Evolutionary conservation across 805 yeast species (phyloP).

Genomic region (Hanseniaspora guilliermondii): DNA sequence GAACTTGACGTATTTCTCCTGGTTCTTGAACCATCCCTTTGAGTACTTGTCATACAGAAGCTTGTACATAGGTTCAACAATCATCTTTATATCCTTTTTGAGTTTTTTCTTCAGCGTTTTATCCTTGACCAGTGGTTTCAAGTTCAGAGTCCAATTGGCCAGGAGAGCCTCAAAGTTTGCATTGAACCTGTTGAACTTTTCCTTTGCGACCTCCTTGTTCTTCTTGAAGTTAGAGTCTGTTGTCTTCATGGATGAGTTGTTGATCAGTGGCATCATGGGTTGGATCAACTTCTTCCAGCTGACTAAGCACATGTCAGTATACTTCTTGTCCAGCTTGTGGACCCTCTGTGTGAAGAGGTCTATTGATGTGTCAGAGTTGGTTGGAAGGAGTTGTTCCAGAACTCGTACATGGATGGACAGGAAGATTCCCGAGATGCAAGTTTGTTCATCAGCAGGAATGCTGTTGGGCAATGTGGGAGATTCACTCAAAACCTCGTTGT

Average conservation of each 20-base stretch:
- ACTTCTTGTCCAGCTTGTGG: slow-evolving; percentile 58
- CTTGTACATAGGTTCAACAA: slow-evolving; percentile 72
- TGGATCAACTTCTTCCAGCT: slow-evolving; percentile 76
- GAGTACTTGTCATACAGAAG: slow-evolving; percentile 60
- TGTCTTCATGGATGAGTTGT: slow-evolving; percentile 46
- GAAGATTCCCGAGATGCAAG: slow-evolving; percentile 49
- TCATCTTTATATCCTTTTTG: slow-evolving; percentile 53
- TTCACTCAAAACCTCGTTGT: slow-evolving; percentile 1
- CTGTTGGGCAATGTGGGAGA: neutral
- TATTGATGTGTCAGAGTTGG: slow-evolving; percentile 42
- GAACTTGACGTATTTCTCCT: slow-evolving; percentile 28
- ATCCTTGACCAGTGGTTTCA: slow-evolving; percentile 53
- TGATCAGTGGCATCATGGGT: slow-evolving; percentile 21
- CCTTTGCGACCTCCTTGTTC: slow-evolving; percentile 72
- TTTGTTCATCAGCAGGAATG: slow-evolving; percentile 20
- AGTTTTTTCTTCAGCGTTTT: slow-evolving; percentile 49
- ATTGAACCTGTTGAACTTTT: slow-evolving; percentile 71
- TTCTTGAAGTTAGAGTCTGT: slow-evolving; percentile 43
- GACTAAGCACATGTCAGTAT: slow-evolving; percentile 54
- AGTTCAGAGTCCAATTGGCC: slow-evolving; percentile 33
- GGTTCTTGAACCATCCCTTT: slow-evolving; percentile 27
- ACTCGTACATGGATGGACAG: slow-evolving; percentile 58
- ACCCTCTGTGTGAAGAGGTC: slow-evolving; percentile 46
- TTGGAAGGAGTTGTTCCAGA: slow-evolving; percentile 51
- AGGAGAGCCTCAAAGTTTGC: slow-evolving; percentile 69